phyloP scores from a whole-genome alignment of 2,329 filamentous ascomycete species.

The Fonsecaea pugnacius region DNA sequence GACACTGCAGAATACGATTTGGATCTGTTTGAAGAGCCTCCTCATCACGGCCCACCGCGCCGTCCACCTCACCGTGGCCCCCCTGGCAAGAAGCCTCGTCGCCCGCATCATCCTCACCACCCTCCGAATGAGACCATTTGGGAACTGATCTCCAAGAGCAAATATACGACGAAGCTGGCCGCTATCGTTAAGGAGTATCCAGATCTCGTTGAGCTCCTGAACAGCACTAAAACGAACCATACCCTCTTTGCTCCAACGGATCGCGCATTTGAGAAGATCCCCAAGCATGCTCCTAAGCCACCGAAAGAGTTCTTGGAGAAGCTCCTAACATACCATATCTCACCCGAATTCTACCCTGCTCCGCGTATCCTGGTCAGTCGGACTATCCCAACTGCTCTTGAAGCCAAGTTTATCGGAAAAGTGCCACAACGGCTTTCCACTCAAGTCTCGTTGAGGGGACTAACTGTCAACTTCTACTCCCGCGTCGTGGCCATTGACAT shows the following conservation, averaged over 20 bases:
- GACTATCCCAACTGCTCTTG: constrained; percentile 73
- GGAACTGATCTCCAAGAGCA: constrained; percentile 74
- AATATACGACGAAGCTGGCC: constrained; percentile 76
- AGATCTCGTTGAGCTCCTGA: constrained; percentile 72
- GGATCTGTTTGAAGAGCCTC: constrained; percentile 31
- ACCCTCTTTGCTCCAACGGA: constrained; percentile 83
- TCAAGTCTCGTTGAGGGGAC: constrained; percentile 64
- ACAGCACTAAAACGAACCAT: constrained; percentile 73
- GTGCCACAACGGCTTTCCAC: constrained; percentile 74
- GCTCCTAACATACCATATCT: constrained; percentile 76
- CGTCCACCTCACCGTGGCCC: constrained; percentile 41
- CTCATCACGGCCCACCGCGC: constrained; percentile 36
- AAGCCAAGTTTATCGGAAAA: constrained; percentile 63
- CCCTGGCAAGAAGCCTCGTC: constrained; percentile 32
- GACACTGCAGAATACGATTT: constrained; percentile 37
- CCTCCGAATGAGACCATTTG: constrained; percentile 74
- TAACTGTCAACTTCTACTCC: constrained; percentile 77
- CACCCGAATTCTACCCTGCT: constrained; percentile 68
- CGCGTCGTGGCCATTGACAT: constrained; percentile 72
- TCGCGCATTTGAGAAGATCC: constrained; percentile 71
- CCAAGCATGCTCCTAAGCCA: constrained; percentile 62
- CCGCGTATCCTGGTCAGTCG: constrained; percentile 68
- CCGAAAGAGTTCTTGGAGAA: constrained; percentile 71
- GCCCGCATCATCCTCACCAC: constrained; percentile 45
- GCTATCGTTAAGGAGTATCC: constrained; percentile 74